Evolutionary conservation across 306 rosid species (phyloP).

Genomic region (Rosa chinensis): DNA sequence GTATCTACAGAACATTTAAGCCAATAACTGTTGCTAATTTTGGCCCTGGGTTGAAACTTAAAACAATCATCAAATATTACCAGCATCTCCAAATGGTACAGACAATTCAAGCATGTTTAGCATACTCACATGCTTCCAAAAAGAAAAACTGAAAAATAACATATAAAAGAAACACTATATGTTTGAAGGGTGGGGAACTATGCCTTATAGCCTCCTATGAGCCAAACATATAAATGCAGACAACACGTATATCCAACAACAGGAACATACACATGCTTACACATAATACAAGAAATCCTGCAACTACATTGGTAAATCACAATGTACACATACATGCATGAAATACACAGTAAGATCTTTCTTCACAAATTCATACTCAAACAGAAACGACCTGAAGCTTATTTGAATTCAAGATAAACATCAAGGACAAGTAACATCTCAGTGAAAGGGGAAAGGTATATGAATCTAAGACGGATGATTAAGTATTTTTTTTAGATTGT

Average conservation of each 20-base stretch:
- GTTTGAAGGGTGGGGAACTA: not conserved
- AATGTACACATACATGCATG: not conserved
- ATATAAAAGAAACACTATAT: not conserved
- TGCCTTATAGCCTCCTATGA: not conserved
- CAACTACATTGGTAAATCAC: not conserved
- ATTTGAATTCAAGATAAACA: not conserved
- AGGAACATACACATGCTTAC: not conserved
- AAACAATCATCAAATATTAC: slow-evolving; percentile 7
- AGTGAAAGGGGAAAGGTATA: not conserved
- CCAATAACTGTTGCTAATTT: not conserved
- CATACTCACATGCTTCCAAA: not conserved
- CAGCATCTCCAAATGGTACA: not conserved
- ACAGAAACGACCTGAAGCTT: not conserved
- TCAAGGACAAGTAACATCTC: not conserved
- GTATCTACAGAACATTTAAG: not conserved
- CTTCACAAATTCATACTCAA: not conserved
- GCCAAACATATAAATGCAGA: not conserved
- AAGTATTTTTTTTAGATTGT: not conserved
- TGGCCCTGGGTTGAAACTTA: not conserved
- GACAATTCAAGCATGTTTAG: not conserved
- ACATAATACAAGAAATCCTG: not conserved
- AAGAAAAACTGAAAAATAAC: not conserved
- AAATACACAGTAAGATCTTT: not conserved
- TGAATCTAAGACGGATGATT: not conserved
- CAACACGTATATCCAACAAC: not conserved